Base-by-base conservation (phyloP, 1,139 yeast species). In the Torulaspora globosa region DNA sequence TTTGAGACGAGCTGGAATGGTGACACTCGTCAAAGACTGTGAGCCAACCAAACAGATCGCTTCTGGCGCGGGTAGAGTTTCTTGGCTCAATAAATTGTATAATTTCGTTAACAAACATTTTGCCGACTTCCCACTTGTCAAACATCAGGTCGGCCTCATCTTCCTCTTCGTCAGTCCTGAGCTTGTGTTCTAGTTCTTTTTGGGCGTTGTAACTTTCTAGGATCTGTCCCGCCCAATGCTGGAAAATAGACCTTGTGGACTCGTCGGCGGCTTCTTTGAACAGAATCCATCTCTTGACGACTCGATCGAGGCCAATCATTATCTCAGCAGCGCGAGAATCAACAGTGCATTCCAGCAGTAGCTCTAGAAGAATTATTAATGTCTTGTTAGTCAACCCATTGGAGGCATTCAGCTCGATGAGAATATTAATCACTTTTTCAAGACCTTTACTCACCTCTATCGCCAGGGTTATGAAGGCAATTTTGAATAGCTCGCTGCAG, bases 281-380 rank as follows among this genome's bases (percentile, higher is more conserved):
- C 3, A 37, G 18, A 16, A 47, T 44, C 50, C 50, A 47, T n/a
- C 28, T 29, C 35, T 39, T 45, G 24, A 47, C 32, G n/a, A 32
- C 16, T 18, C 40, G 46, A 10, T 47, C 50, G 8, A 48, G 41
- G 5, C 48, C 51, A 21, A 50, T 48, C 48, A 50, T 45, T 29
- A 51, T 51, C 27, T 51, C 55, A 10, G 50, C 48, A n/a, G 48
- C 43, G 23, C 43, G 34, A 15, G 49, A 45, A 37, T 51, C 53
- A 14, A 50, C 39, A 2, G 53, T 46, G 30, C 46, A 41, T 7
- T 46, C 46, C 10, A 51, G 40, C 9, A 51, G 41, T 12, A 36
- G 18, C n/a, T 46, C 48, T 15, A 51, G 24, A 18, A 36, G 28
- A 5, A 35, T 28, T 15, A 33, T 38, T 6, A 50, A 21, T 6